Conservation (phyloP, 78 protist genomes). For the Dictyostelium discoideum region DNA sequence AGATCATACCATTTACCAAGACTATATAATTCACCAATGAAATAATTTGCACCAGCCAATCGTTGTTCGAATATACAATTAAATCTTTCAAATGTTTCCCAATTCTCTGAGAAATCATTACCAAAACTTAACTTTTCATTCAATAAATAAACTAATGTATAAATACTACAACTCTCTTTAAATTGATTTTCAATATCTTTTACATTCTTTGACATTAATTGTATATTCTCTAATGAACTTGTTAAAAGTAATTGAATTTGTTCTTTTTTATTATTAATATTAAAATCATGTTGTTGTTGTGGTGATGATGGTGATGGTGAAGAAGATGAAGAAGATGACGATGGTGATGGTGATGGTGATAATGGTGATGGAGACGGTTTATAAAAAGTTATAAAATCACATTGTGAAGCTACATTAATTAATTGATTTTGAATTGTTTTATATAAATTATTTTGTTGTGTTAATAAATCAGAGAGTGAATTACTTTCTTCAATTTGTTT, state of each 20-base stretch:
- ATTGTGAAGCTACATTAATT: background rate
- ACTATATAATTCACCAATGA: slow-evolving; percentile 8
- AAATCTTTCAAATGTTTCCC: slow-evolving; percentile 14
- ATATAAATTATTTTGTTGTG: background rate
- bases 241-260: background rate
- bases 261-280: background rate
- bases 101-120: background rate
- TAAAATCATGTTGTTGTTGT: background rate
- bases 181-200: background rate
- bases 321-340: background rate
- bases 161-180: background rate
- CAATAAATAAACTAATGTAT: background rate
- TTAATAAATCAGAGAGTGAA: background rate
- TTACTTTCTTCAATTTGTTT: background rate
- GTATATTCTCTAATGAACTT: background rate
- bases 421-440: background rate
- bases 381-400: background rate
- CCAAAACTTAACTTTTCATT: background rate
- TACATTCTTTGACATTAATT: background rate
- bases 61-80: background rate
- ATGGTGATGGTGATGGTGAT: background rate
- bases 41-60: background rate
- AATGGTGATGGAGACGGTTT: background rate
- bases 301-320: background rate
- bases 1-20: background rate